A percentile compares a stretch with the other conserved stretches of the same genome.
phyloP scores from a whole-genome alignment of 1,284 basidiomycete species.

The Apiotrichum mycotoxinovorans region DNA sequence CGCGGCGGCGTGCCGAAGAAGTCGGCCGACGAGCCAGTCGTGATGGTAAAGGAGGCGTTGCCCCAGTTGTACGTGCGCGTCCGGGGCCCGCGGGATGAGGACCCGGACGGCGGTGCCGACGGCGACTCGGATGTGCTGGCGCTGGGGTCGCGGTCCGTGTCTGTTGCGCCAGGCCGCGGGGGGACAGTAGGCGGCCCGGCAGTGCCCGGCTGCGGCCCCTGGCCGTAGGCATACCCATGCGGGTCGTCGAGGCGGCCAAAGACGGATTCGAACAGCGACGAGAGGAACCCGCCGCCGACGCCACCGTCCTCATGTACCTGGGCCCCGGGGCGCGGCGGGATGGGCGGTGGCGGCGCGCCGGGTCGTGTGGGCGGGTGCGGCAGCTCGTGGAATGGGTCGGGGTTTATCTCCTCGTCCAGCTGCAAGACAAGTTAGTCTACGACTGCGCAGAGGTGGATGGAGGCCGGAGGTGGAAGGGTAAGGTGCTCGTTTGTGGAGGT shows the following conservation, averaged over 20 bases:
- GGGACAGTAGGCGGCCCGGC: not conserved
- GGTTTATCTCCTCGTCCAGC: constrained; percentile 44
- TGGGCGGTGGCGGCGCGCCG: constrained; percentile 1
- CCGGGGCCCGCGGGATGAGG: not conserved
- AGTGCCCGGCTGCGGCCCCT: too few relatives aligned
- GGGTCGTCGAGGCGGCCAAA: constrained; percentile 3
- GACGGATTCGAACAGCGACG: constrained; percentile 1
- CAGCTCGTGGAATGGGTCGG: constrained; percentile 41
- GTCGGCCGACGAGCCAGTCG: not conserved
- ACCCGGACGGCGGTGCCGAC: too few relatives aligned
- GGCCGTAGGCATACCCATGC: not conserved
- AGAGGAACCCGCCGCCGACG: constrained; percentile 4
- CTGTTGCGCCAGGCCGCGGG: not conserved
- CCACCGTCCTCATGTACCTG: constrained; percentile 5
- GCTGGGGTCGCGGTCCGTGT: not conserved
- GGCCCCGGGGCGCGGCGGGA: constrained; percentile 13
- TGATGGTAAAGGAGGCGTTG: not conserved
- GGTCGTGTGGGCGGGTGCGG: constrained; percentile 36
- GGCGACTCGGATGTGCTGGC: too few relatives aligned
- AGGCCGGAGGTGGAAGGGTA: not conserved
- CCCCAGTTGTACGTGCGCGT: constrained; percentile 4
- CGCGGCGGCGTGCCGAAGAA: not conserved
- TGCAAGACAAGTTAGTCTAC: constrained; percentile 10
- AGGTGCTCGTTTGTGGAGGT: not conserved
- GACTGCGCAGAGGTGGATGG: too few relatives aligned